Base-by-base conservation (phyloP, 495 filamentous ascomycete genomes). In the Aspergillus cristatus region DNA sequence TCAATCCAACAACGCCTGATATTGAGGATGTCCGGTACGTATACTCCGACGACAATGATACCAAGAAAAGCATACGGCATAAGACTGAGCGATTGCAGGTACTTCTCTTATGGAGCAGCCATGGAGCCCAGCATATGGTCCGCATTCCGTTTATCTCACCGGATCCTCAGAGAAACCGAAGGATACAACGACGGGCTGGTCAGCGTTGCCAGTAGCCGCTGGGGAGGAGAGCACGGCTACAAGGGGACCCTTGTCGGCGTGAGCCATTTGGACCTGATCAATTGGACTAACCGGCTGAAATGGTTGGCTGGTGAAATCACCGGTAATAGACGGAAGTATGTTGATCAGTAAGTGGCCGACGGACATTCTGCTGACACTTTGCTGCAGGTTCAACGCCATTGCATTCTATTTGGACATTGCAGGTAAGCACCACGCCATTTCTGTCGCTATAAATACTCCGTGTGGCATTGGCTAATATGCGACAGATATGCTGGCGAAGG, bases 181-280 rank as follows among this genome's bases (percentile, higher is more conserved):
- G 90, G 88, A 0, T 74, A 79, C 1, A 98, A 98, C 55, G 91
- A 98, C 46, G 91, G 91, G 0, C 72, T 98, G 3, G 91, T 98
- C 13, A 93, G 84, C 52, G 86, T 96, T 17, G 61, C 71, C 7
- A 94, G 87, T 50, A 81, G 81, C 44, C 70, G 73, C 48, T 96
- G 90, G 88, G 91, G 91, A n/a, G 72, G 71, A 1, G 55, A 66
- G 14, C 11, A 43, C 2, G 62, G 62, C 14, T 96, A 96, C 55
- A 84, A 90, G 55, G 91, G 91, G 3, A 96, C 91, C 2, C 57
- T 98, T n/a, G 60, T 88, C 4, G 78, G 75, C 7, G 86, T 94
- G 18, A 93, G 79, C 57, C 91, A 98, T 60, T 62, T 96, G 4
- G 88, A 95, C 49, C 64, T 94, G 36, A 98, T 96, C 57, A 96